Evolutionary conservation across 192 early-diverging fungal genomes (phyloP).

Genomic region (Blastocladiella britannica): DNA sequence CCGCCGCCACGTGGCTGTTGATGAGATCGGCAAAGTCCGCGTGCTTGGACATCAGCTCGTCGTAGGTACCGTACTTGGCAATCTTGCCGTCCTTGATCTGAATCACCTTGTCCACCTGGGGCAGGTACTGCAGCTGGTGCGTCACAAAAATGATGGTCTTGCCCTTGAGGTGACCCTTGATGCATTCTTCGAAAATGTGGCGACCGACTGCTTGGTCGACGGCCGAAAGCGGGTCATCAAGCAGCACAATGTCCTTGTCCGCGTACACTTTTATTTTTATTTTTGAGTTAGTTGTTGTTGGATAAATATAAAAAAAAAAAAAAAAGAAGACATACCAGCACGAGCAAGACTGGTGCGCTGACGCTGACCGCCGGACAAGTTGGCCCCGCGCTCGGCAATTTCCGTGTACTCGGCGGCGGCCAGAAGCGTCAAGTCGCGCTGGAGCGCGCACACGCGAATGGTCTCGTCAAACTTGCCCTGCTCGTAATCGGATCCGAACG

Average conservation of each 20-base stretch:
- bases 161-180: slow-evolving; percentile 18
- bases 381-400: slow-evolving; percentile 46
- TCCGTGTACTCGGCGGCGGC: slow-evolving; percentile 44
- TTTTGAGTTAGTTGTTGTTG: too few species aligned
- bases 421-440: slow-evolving; percentile 37
- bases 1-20: slow-evolving; percentile 35
- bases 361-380: slow-evolving; percentile 49
- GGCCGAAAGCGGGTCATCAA: slow-evolving; percentile 5
- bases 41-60: slow-evolving; percentile 33
- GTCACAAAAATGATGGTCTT: slow-evolving; percentile 47
- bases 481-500: slow-evolving; percentile 49
- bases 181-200: slow-evolving; percentile 26
- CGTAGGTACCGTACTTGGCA: slow-evolving; percentile 29
- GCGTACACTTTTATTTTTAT: slow-evolving; percentile 3
- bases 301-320: neutral
- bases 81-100: slow-evolving; percentile 33
- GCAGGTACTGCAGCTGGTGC: slow-evolving; percentile 43
- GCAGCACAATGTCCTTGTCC: slow-evolving; percentile 1
- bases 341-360: slow-evolving; percentile 43
- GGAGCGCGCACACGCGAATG: slow-evolving; percentile 35
- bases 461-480: slow-evolving; percentile 29
- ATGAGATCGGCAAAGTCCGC: slow-evolving; percentile 43
- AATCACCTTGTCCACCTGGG: slow-evolving; percentile 32
- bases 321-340: slow-evolving; percentile 7
- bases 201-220: slow-evolving; percentile 17